phyloP scores from a whole-genome alignment of 768 basidiomycete genomes.

The Phlegmacium glaucopus region DNA sequence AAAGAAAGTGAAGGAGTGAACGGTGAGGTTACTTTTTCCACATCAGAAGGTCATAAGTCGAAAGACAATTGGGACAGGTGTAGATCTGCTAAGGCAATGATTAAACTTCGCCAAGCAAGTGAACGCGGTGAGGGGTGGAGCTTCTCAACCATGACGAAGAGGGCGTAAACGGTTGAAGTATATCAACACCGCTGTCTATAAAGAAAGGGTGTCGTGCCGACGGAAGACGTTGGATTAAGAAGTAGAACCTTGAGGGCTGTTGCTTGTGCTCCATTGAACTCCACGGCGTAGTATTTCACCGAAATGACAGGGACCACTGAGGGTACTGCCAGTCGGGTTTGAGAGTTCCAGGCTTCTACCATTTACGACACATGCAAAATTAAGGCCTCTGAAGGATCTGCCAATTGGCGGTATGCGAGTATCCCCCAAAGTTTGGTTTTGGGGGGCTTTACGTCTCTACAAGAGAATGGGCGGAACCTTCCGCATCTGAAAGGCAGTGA shows the following conservation, averaged over 20 bases:
- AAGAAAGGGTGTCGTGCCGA: constrained; percentile 5
- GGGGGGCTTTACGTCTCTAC: no score
- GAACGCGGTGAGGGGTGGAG: background rate
- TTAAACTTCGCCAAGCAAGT: background rate
- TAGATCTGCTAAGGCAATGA: background rate
- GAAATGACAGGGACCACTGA: background rate
- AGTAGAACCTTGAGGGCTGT: background rate
- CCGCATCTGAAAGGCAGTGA: background rate
- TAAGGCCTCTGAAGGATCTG: no score
- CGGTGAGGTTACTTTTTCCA: background rate
- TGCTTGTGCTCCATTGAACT: background rate
- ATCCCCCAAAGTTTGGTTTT: no score
- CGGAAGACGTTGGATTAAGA: background rate
- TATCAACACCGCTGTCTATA: background rate
- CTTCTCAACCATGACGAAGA: background rate
- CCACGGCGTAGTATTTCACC: background rate
- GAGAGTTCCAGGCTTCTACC: no score
- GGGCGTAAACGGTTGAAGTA: no score
- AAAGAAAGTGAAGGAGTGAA: background rate
- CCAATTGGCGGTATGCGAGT: no score
- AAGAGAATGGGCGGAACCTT: no score
- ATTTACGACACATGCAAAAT: no score
- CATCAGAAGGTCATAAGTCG: background rate
- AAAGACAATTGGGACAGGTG: background rate
- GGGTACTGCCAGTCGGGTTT: background rate